Evolutionary conservation across 495 filamentous ascomycete species (phyloP).

Genomic region (Schizothecium vesticola): DNA sequence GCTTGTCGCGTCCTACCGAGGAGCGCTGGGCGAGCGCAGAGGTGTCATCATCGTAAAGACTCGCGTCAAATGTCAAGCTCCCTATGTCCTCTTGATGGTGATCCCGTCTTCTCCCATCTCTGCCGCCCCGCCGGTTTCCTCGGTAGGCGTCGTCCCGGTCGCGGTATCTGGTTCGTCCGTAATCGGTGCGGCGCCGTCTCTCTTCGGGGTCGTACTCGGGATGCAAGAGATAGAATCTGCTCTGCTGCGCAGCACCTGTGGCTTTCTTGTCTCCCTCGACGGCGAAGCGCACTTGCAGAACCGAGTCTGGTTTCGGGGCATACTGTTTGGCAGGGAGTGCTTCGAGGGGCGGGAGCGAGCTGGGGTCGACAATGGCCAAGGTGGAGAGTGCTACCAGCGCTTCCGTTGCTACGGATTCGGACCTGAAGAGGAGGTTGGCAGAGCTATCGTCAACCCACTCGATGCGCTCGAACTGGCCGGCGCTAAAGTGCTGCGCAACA

Average conservation of each 20-base stretch:
- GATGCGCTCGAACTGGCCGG: slow-evolving; percentile 51
- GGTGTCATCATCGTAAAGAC: slow-evolving; percentile 71
- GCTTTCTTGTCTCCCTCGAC: slow-evolving; percentile 72
- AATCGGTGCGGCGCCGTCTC: slow-evolving; percentile 47
- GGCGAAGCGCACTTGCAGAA: slow-evolving; percentile 68
- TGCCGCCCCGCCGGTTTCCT: slow-evolving; percentile 50
- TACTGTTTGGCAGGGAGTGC: slow-evolving; percentile 56
- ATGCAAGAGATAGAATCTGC: slow-evolving; percentile 86
- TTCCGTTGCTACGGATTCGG: slow-evolving; percentile 57
- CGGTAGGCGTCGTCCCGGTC: slow-evolving; percentile 57
- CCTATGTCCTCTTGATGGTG: slow-evolving; percentile 41
- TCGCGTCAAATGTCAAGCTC: slow-evolving; percentile 57
- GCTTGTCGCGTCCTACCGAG: slow-evolving; percentile 8
- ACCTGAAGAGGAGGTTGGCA: slow-evolving; percentile 74
- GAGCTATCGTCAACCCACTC: slow-evolving; percentile 97
- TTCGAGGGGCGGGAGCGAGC: slow-evolving; percentile 48
- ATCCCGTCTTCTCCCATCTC: slow-evolving; percentile 53
- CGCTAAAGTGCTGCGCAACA: slow-evolving; percentile 56
- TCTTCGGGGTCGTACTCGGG: slow-evolving; percentile 83
- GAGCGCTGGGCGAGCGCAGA: slow-evolving; percentile 31
- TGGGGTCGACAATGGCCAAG: slow-evolving; percentile 36
- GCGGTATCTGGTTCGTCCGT: slow-evolving; percentile 43
- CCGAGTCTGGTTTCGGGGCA: slow-evolving; percentile 59
- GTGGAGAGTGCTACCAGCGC: slow-evolving; percentile 63
- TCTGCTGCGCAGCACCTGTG: slow-evolving; percentile 67